A percentile compares a stretch with the other conserved stretches of the same genome.
Evolutionary conservation across 352 stramenopile genomes (phyloP).

Genomic region (Phytopythium montanum): DNA sequence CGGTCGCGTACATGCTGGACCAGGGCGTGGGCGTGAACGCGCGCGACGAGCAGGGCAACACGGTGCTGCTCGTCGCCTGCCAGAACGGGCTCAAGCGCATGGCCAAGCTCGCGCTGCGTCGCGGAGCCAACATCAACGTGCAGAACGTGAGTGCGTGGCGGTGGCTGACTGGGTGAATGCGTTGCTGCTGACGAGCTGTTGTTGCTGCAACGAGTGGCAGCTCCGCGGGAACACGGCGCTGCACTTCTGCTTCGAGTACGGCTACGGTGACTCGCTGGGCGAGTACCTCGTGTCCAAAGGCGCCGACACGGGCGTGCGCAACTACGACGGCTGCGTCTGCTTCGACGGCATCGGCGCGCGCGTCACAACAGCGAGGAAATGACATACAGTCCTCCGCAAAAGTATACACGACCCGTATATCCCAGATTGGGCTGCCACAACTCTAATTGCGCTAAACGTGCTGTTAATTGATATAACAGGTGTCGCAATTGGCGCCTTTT

Average conservation of each 20-base stretch:
- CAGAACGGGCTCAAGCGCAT: constrained; percentile 91
- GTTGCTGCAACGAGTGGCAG: constrained; percentile 18
- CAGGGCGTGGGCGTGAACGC: constrained; percentile 79
- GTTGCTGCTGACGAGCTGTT: background rate
- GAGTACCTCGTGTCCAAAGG: constrained; percentile 89
- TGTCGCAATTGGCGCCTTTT: no score
- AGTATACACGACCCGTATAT: no score
- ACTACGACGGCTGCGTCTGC: constrained; percentile 60
- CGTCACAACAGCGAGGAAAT: constrained; percentile 30
- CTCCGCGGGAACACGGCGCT: constrained; percentile 85
- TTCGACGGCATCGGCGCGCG: constrained; percentile 58
- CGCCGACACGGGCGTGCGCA: constrained; percentile 63
- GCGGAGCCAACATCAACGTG: constrained; percentile 86
- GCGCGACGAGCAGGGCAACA: constrained; percentile 80
- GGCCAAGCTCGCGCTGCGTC: constrained; percentile 78
- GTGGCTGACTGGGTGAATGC: no score
- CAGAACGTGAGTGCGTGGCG: constrained; percentile 44
- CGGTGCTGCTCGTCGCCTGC: constrained; percentile 82
- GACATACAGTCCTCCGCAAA: no score
- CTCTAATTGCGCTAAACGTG: no score
- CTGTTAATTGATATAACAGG: no score
- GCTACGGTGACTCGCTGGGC: constrained; percentile 83
- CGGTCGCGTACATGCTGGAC: constrained; percentile 83
- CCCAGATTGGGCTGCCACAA: no score
- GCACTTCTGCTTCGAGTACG: constrained; percentile 90